Percentiles rank a stretch among this genome's conserved stretches.
phyloP scores from a whole-genome alignment of 164 flowering plant genomes.

The Kalanchoe fedtschenkoi region DNA sequence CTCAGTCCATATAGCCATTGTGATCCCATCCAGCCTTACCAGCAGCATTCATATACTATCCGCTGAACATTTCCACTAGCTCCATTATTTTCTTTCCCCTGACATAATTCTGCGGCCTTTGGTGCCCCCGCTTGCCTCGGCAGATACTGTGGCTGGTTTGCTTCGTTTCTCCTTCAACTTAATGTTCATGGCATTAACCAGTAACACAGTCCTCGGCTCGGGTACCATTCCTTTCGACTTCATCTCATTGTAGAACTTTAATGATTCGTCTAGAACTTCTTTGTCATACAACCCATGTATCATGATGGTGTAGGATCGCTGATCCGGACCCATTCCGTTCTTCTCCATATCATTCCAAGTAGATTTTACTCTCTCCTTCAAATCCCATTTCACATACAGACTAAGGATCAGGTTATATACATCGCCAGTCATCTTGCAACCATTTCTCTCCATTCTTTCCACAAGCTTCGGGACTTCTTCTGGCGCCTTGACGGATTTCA shows the following conservation, averaged over 20 bases:
- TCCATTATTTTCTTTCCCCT: neutral
- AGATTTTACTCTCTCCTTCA: constrained; percentile 25
- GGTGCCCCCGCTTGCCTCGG: too few relatives aligned
- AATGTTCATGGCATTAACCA: constrained; percentile 43
- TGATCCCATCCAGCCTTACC: too few relatives aligned
- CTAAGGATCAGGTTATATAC: constrained; percentile 57
- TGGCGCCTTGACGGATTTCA: constrained; percentile 38
- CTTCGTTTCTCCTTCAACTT: constrained; percentile 23
- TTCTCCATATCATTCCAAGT: constrained; percentile 76
- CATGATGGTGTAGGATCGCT: constrained; percentile 70
- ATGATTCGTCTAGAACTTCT: constrained; percentile 44
- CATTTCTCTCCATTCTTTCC: constrained; percentile 55
- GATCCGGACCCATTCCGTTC: constrained; percentile 68
- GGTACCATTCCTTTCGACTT: constrained; percentile 59
- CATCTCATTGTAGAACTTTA: constrained; percentile 55
- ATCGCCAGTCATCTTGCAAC: constrained; percentile 41
- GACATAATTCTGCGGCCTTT: neutral
- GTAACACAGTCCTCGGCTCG: constrained; percentile 59
- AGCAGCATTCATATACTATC: too few relatives aligned
- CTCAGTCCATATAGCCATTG: too few relatives aligned
- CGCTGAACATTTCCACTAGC: too few relatives aligned
- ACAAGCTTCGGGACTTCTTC: constrained; percentile 45
- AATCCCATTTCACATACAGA: constrained; percentile 49
- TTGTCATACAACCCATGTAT: constrained; percentile 52
- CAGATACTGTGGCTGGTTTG: neutral